Evolutionary conservation across 805 yeast genomes (phyloP), one percentile per base, ranked within the genome.

Genomic region (Ogataea allantospora): DNA sequence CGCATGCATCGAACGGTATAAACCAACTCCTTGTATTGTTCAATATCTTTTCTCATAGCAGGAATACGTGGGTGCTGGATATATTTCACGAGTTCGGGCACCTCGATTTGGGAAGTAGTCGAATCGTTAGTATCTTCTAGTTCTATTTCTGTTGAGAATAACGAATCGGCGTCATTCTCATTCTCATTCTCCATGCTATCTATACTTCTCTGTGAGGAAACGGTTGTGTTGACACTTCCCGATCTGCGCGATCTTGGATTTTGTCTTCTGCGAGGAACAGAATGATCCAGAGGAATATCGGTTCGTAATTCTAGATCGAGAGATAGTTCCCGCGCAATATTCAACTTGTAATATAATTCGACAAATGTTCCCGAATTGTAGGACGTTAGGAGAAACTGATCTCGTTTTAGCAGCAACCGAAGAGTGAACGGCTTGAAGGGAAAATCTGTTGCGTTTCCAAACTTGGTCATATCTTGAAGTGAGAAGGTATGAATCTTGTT

Each of bases 381-480:
- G 6, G 54, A 46, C 6, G 53, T 47, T 5, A 62, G 24, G 7
- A 62, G 26, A 24, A 54, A 47, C 29, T 57, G 60, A 17, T 53
- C 56, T 12, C 38, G 42, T 6, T 63, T 55, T 37, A 60, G 53
- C 14, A 54, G 35, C 10, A 62, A 33, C 11, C 67, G 38, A 16
- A 62, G 33, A 2, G 65, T 50, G 45, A 59, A 62, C 10, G 67
- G 65, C 33, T 47, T 54, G 7, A 17, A 26, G 2, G 40, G 46
- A 20, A 37, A 54, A 35, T 62, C 67, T 3, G 55, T 28, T 5
- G 66, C 67, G 30, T 52, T 57, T 9, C 67, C 67, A 38, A 54
- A 59, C 25, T 46, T 45, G 4, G 51, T 30, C 10, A 62, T 34
- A 23, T 62, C 61, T 40, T 62, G 66, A 25, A 62, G 35, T 5